Conservation (phyloP, 2,329 filamentous ascomycete species). For the Sporothrix schenckii region DNA sequence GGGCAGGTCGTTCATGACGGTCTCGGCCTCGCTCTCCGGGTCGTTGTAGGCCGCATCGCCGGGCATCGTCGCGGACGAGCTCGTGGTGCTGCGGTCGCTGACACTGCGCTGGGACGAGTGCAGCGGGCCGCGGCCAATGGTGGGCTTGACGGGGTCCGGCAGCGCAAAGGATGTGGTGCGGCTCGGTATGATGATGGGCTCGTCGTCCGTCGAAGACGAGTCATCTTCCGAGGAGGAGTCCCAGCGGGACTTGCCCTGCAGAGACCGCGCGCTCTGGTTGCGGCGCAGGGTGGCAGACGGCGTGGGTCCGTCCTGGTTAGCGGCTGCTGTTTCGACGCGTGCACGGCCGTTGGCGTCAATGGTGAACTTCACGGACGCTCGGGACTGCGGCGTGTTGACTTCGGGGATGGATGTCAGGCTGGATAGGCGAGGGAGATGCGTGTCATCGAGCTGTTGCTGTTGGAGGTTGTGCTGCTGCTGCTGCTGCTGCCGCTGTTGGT, state of each 20-base stretch:
- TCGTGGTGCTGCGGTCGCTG: slow-evolving; percentile 55
- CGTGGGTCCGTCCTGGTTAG: slow-evolving; percentile 44
- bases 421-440: slow-evolving; percentile 54
- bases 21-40: slow-evolving; percentile 63
- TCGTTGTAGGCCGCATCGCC: slow-evolving; percentile 43
- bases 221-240: slow-evolving; percentile 51
- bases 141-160: slow-evolving; percentile 56
- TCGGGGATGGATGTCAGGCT: slow-evolving; percentile 63
- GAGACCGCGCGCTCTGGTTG: slow-evolving; percentile 37
- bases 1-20: slow-evolving; percentile 53
- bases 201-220: slow-evolving; percentile 64
- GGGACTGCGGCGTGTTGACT: slow-evolving; percentile 45
- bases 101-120: slow-evolving; percentile 50
- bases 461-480: slow-evolving; percentile 25
- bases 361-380: slow-evolving; percentile 63
- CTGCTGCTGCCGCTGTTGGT: slow-evolving; percentile 38
- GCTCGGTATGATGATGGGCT: slow-evolving; percentile 67
- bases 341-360: slow-evolving; percentile 66
- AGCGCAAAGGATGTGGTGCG: slow-evolving; percentile 61
- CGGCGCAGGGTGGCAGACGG: slow-evolving; percentile 34
- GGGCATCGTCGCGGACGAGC: slow-evolving; percentile 42
- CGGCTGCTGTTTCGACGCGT: slow-evolving; percentile 56
- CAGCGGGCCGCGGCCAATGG: slow-evolving; percentile 51
- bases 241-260: slow-evolving; percentile 42
- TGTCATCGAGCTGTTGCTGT: slow-evolving; percentile 33